phyloP scores from a whole-genome alignment of 495 filamentous ascomycete species.

The Pyrenula massariospora region DNA sequence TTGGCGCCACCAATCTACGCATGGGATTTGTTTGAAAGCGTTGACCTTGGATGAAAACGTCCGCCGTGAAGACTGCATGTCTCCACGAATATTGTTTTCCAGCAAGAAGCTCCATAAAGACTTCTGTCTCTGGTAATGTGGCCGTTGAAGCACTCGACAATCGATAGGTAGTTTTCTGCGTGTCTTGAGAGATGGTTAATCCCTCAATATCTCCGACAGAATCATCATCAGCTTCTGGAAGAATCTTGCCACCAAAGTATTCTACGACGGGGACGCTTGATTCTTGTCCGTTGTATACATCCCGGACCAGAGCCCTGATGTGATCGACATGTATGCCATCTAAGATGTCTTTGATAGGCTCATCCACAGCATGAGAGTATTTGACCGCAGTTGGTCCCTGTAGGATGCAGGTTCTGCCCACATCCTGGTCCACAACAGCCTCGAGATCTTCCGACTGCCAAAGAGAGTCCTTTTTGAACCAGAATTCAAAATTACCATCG shows the following conservation, averaged over 20 bases:
- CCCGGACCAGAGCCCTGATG: constrained; percentile 63
- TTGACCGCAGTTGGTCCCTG: constrained; percentile 90
- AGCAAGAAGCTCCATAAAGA: constrained; percentile 84
- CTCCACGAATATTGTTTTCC: constrained; percentile 78
- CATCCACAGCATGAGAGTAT: constrained; percentile 78
- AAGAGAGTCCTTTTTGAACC: constrained; percentile 99
- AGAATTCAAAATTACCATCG: constrained; percentile 94
- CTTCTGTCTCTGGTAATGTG: constrained; percentile 61
- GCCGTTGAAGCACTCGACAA: constrained; percentile 60
- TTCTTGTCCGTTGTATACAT: constrained; percentile 67
- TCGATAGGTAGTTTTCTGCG: constrained; percentile 66
- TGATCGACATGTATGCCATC: constrained; percentile 81
- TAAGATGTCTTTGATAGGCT: constrained; percentile 87
- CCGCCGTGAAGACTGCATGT: constrained; percentile 93
- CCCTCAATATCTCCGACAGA: constrained; percentile 63
- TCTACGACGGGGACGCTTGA: constrained; percentile 72
- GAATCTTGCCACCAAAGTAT: constrained; percentile 83
- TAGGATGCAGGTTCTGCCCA: constrained; percentile 86
- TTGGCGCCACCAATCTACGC: constrained; percentile 78
- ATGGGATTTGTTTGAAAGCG: constrained; percentile 96
- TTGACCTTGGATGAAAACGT: constrained; percentile 88
- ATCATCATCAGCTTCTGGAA: constrained; percentile 31
- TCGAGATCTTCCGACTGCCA: constrained; percentile 98
- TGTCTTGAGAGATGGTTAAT: constrained; percentile 62
- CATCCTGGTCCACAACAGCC: constrained; percentile 90